Conservation (phyloP, 176 grass and related monocot species). For the Pontederia crassipes region DNA sequence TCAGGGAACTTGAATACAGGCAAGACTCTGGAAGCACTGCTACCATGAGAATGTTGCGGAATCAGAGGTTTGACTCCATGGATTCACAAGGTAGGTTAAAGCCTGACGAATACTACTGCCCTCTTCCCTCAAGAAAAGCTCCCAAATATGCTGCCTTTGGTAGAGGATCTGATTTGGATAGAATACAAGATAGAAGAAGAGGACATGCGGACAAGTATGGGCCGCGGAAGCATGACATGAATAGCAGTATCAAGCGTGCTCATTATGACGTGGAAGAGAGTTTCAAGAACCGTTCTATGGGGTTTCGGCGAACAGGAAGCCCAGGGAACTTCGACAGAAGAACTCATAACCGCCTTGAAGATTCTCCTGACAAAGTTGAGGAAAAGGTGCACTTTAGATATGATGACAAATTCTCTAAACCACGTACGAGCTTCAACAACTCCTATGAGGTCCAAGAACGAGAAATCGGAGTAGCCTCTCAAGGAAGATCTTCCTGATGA, state of each 20-base stretch:
- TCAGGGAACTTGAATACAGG: constrained; percentile 39
- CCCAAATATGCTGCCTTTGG: constrained; percentile 29
- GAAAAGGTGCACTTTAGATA: too few relatives aligned
- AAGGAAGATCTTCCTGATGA: too few relatives aligned
- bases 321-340: background rate
- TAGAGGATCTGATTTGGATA: constrained; percentile 35
- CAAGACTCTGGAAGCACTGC: constrained; percentile 43
- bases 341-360: background rate
- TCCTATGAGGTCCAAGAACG: too few relatives aligned
- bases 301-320: background rate
- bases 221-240: constrained; percentile 36
- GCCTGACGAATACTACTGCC: constrained; percentile 37
- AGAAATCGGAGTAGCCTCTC: too few relatives aligned
- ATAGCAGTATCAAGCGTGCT: constrained; percentile 30
- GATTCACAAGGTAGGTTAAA: constrained; percentile 40
- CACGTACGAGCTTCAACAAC: too few relatives aligned
- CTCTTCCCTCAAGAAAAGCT: constrained; percentile 31
- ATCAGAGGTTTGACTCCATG: constrained; percentile 33
- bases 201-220: constrained; percentile 32
- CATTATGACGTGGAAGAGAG: constrained; percentile 26
- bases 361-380: too few relatives aligned
- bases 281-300: constrained; percentile 8
- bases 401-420: too few relatives aligned
- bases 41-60: constrained; percentile 15
- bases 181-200: constrained; percentile 40